Conservation (phyloP, 179 eudicot species). For the Beta lomatogona region DNA sequence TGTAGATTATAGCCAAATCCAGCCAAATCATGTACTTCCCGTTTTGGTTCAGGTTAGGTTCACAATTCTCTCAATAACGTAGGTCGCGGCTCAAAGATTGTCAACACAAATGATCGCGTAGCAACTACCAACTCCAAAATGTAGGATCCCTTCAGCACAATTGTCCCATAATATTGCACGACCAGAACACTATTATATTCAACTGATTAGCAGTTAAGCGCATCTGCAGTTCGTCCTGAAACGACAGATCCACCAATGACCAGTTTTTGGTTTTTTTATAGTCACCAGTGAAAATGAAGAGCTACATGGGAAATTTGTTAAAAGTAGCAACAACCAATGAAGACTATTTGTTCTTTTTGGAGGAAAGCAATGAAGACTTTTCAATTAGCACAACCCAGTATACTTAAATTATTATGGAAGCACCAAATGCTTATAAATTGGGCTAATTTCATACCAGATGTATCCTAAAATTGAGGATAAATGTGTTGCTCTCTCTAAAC, state of each 20-base stretch:
- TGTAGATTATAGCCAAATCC: too few relatives aligned
- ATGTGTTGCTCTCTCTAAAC: not conserved
- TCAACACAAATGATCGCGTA: too few relatives aligned
- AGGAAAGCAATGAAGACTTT: too few relatives aligned
- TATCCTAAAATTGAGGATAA: conserved; percentile 16
- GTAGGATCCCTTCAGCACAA: not conserved
- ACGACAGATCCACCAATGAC: not conserved
- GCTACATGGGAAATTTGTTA: too few relatives aligned
- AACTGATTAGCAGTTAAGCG: not conserved
- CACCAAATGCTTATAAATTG: not conserved
- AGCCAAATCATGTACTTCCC: too few relatives aligned
- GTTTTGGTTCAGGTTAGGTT: too few relatives aligned
- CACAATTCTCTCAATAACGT: too few relatives aligned
- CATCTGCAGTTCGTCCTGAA: not conserved
- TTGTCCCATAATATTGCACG: not conserved
- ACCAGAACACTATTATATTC: not conserved
- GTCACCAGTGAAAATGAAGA: too few relatives aligned
- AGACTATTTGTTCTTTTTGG: too few relatives aligned
- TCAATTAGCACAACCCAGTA: not conserved
- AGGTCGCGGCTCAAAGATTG: too few relatives aligned
- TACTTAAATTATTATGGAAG: not conserved
- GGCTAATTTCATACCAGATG: conserved; percentile 9
- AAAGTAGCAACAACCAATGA: too few relatives aligned
- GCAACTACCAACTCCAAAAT: not conserved
- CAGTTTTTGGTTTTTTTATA: too few relatives aligned